These are phyloP conservation scores for Miamiensis avidus DNA, from an alignment of 169 alveolate genomes.

Conservation along the genomic window DNA sequence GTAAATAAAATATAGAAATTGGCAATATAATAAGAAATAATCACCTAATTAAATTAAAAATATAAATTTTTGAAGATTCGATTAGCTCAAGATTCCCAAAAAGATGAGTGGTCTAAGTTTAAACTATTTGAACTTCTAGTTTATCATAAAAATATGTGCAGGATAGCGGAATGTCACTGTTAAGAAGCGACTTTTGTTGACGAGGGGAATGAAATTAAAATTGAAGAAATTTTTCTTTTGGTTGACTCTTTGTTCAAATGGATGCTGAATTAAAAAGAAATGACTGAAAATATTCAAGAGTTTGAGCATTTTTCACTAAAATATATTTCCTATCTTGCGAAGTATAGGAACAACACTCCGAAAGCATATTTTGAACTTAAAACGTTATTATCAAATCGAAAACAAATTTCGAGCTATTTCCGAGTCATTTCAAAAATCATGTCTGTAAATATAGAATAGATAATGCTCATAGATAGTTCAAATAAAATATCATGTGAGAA, in stretches of 20 bases:
- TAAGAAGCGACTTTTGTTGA: background rate
- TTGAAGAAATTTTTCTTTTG: conserved; percentile 2
- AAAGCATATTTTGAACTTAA: conserved; percentile 10
- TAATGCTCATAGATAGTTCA: background rate
- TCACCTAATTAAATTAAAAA: no score
- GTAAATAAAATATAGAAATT: no score
- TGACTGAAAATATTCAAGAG: background rate
- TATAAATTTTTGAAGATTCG: no score
- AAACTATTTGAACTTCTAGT: conserved; percentile 1
- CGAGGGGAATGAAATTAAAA: background rate
- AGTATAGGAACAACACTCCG: conserved; percentile 17
- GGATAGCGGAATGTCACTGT: background rate
- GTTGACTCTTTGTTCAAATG: conserved; percentile 9
- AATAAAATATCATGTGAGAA: background rate
- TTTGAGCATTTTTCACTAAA: conserved; percentile 16
- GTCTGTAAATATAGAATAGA: background rate
- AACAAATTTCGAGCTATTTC: conserved; percentile 8
- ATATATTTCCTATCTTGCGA: conserved; percentile 21
- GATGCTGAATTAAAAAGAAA: background rate
- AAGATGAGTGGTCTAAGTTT: conserved; percentile 3
- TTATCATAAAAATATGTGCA: background rate
- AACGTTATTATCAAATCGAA: background rate
- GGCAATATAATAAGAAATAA: no score
- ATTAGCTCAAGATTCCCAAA: background rate
- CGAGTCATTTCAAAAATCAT: conserved; percentile 4